A percentile compares a stretch with the other conserved stretches of the same genome.
phyloP scores from a whole-genome alignment of 768 basidiomycete genomes.

The Cyathus striatus region DNA sequence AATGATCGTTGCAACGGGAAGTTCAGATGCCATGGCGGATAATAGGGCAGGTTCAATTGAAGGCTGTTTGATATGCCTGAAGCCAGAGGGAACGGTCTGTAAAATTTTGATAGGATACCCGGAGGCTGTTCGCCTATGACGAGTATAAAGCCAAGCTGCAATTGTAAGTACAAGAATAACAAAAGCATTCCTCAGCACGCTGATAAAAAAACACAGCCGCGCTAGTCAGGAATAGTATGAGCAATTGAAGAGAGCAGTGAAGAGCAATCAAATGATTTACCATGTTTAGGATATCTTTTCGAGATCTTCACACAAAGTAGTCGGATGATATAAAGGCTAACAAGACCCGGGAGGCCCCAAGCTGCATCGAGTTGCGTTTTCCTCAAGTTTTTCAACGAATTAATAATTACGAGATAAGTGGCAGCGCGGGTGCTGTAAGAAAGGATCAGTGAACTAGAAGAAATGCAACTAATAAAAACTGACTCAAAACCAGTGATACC shows the following conservation, averaged over 20 bases:
- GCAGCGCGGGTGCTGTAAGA: slow-evolving; percentile 75
- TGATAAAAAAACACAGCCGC: slow-evolving; percentile 72
- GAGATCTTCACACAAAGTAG: slow-evolving; percentile 43
- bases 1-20: slow-evolving; percentile 86
- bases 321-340: slow-evolving; percentile 66
- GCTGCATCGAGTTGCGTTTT: slow-evolving; percentile 77
- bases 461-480: slow-evolving; percentile 16
- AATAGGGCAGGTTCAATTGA: slow-evolving; percentile 42
- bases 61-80: slow-evolving; percentile 53
- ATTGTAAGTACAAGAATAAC: slow-evolving; percentile 85
- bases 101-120: slow-evolving; percentile 86
- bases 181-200: slow-evolving; percentile 77
- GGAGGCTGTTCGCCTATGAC: slow-evolving; percentile 46
- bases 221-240: slow-evolving; percentile 26
- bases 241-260: not conserved
- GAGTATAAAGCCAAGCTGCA: slow-evolving; percentile 81
- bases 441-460: slow-evolving; percentile 5
- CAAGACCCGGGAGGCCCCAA: slow-evolving; percentile 77
- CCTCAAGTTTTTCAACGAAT: slow-evolving; percentile 82
- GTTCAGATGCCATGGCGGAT: slow-evolving; percentile 61
- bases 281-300: slow-evolving; percentile 55
- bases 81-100: slow-evolving; percentile 78
- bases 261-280: slow-evolving; percentile 26
- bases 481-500: slow-evolving; percentile 84
- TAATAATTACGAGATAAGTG: slow-evolving; percentile 86